Conservation (phyloP, 169 alveolate species). For the Cryptosporidium parvum region DNA sequence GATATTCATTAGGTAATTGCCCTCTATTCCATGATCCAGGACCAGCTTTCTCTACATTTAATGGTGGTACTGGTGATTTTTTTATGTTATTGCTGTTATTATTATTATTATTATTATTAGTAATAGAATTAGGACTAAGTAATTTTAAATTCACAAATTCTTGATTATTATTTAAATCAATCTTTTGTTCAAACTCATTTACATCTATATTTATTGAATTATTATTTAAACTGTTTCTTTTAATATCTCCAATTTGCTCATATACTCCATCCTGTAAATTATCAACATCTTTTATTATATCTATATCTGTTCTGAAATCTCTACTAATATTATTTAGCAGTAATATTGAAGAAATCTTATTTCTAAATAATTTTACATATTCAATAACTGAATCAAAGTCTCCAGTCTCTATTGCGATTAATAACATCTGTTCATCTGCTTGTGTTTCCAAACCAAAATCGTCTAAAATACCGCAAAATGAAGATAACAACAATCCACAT, state of each 20-base stretch:
- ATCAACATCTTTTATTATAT: not conserved
- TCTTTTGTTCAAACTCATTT: not conserved
- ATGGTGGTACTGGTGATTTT: constrained; percentile 66
- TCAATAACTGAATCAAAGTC: constrained; percentile 49
- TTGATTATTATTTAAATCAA: constrained; percentile 2
- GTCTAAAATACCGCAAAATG: constrained; percentile 70
- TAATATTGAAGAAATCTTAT: constrained; percentile 39
- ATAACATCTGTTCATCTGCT: constrained; percentile 43
- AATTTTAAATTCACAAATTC: not conserved
- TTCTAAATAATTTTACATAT: constrained; percentile 48
- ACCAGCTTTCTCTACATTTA: constrained; percentile 59
- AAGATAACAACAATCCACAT: constrained; percentile 40
- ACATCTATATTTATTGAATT: not conserved
- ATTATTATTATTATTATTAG: not conserved
- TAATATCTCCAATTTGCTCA: not conserved
- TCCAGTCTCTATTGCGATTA: constrained; percentile 47
- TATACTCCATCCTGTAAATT: not conserved
- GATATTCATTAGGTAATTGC: constrained; percentile 69
- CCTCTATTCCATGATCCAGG: constrained; percentile 76
- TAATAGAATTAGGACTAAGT: not conserved
- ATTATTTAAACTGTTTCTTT: not conserved
- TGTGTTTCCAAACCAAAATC: constrained; percentile 53
- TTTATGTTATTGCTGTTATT: constrained; percentile 5
- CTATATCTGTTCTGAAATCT: not conserved
- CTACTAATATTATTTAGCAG: constrained; percentile 23